A percentile compares a stretch with the other conserved stretches of the same genome.
Conservation (phyloP, 2,329 filamentous ascomycete genomes). For the Penicillium sp. region DNA sequence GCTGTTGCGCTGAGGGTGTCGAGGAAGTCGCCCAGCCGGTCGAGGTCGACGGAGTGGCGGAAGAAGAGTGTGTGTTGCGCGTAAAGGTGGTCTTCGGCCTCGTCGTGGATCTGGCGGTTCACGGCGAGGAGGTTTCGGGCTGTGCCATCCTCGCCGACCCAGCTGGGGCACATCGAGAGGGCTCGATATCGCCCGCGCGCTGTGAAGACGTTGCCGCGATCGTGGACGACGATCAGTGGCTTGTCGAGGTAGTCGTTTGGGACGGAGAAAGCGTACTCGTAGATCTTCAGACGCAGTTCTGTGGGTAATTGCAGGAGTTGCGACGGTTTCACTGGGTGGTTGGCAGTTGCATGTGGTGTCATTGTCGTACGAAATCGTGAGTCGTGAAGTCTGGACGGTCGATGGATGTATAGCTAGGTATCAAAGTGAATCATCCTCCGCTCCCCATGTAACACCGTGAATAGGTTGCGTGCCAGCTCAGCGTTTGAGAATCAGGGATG, state of each 20-base stretch:
- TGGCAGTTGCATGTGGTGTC: background rate
- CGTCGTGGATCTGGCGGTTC: conserved; percentile 37
- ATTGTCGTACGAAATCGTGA: too few relatives aligned
- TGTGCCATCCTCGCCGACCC: conserved; percentile 33
- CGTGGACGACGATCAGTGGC: conserved; percentile 35
- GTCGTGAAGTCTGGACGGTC: too few relatives aligned
- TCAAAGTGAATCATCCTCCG: too few relatives aligned
- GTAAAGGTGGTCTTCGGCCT: conserved; percentile 36
- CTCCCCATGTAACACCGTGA: too few relatives aligned
- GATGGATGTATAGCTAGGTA: too few relatives aligned
- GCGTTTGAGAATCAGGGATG: too few relatives aligned
- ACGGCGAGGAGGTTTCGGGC: conserved; percentile 31
- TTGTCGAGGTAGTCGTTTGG: conserved; percentile 34
- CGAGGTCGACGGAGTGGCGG: conserved; percentile 34
- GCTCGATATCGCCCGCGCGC: conserved; percentile 31
- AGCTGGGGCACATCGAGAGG: conserved; percentile 35
- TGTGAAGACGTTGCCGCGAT: conserved; percentile 34
- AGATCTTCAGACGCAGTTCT: conserved; percentile 37
- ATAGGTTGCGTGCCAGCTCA: too few relatives aligned
- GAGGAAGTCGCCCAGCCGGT: conserved; percentile 31
- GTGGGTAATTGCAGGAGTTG: conserved; percentile 29
- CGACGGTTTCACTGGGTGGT: conserved; percentile 7
- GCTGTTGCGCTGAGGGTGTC: conserved; percentile 35
- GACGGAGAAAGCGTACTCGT: conserved; percentile 31
- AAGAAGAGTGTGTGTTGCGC: conserved; percentile 38